These are phyloP conservation scores for Camillea tinctor DNA, from an alignment of 2,329 filamentous ascomycete species.

Conservation along the genomic window DNA sequence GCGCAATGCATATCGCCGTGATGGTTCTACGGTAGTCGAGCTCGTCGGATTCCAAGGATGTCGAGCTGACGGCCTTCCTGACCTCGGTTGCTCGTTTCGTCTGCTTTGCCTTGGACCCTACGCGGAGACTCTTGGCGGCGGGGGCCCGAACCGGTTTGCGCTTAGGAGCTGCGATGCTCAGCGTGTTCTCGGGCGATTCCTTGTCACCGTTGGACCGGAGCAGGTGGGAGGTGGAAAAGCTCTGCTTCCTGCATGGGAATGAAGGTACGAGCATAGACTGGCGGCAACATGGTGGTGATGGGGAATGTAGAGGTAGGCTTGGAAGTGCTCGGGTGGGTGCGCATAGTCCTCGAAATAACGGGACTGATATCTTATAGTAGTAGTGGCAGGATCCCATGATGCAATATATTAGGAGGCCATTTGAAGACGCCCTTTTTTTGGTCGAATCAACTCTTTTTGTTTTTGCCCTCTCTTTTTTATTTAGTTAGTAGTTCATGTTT, in stretches of 20 bases:
- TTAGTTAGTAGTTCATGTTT: neutral
- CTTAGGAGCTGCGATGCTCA: conserved; percentile 35
- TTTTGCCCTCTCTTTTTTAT: too few species aligned
- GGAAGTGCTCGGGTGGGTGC: conserved; percentile 33
- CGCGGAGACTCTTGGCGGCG: conserved; percentile 67
- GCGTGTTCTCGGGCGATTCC: conserved; percentile 6
- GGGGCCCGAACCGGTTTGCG: conserved; percentile 46
- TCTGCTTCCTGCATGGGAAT: conserved; percentile 53
- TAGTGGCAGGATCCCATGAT: conserved; percentile 29
- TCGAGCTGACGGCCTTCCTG: conserved; percentile 34
- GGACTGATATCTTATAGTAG: conserved; percentile 25
- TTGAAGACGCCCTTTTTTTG: conserved; percentile 1
- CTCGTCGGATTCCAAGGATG: conserved; percentile 36
- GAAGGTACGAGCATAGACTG: conserved; percentile 41
- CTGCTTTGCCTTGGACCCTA: conserved; percentile 80
- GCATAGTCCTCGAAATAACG: conserved; percentile 25
- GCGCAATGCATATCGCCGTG: conserved; percentile 61
- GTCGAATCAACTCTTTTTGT: too few species aligned
- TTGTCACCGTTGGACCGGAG: conserved; percentile 44
- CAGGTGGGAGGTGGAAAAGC: conserved; percentile 66
- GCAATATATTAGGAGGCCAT: conserved; percentile 24
- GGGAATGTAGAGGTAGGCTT: conserved; percentile 27
- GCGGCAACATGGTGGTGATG: conserved; percentile 40
- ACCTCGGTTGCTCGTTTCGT: conserved; percentile 42
- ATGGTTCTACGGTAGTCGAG: conserved; percentile 43